Percentiles rank a stretch among this genome's conserved stretches.
Evolutionary conservation across 768 basidiomycete genomes (phyloP).

Genomic region (Baorangia bicolor): DNA sequence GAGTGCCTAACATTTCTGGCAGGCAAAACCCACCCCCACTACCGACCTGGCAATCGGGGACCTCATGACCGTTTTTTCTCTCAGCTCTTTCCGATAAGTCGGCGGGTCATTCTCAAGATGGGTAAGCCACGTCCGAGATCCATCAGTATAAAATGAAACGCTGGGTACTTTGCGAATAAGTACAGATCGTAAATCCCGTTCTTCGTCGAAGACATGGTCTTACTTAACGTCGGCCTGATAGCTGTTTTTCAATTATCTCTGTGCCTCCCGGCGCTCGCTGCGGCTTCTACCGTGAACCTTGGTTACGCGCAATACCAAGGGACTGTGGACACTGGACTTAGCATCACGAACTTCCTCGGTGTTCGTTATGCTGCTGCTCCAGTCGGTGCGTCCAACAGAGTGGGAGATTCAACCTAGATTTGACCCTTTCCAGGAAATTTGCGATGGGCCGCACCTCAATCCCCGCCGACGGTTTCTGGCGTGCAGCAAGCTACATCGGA

Average conservation of each 20-base stretch:
- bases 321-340: conserved; percentile 9
- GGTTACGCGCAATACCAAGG: conserved; percentile 32
- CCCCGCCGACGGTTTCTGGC: conserved; percentile 19
- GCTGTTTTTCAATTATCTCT: conserved; percentile 3
- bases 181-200: not conserved
- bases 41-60: not conserved
- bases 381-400: conserved; percentile 13
- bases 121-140: not conserved
- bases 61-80: not conserved
- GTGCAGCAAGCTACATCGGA: conserved; percentile 27
- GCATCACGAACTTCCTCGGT: conserved; percentile 28
- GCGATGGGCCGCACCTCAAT: conserved; percentile 32
- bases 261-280: conserved; percentile 4
- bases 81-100: no score
- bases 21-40: not conserved
- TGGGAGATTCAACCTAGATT: not conserved
- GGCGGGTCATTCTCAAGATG: not conserved
- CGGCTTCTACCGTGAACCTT: conserved; percentile 18
- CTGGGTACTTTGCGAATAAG: not conserved
- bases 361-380: conserved; percentile 29
- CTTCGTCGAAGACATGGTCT: not conserved
- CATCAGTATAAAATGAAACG: not conserved
- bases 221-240: not conserved
- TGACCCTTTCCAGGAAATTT: conserved; percentile 14
- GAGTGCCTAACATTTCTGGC: not conserved